A percentile compares a stretch with the other conserved stretches of the same genome.
Evolutionary conservation across 768 basidiomycete species (phyloP).

Genomic region (Leccinum arenicola): DNA sequence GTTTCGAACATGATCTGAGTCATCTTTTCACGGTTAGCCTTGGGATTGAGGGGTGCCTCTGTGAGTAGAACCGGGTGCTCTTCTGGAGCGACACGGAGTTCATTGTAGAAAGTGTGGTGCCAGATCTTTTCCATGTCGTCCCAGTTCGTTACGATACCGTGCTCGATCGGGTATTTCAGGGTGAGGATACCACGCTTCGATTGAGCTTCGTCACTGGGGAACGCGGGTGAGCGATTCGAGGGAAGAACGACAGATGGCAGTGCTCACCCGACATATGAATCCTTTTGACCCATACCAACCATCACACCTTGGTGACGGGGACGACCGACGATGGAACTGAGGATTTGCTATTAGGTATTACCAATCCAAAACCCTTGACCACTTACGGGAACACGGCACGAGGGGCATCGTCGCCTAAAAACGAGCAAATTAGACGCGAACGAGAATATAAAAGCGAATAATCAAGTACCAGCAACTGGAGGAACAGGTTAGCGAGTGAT

Average conservation of each 20-base stretch:
- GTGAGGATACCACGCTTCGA: constrained; percentile 94
- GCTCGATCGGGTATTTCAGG: constrained; percentile 91
- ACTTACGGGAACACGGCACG: constrained; percentile 95
- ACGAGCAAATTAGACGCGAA: constrained; percentile 8
- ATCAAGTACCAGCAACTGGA: constrained; percentile 59
- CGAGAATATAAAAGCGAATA: neutral
- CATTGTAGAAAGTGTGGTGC: constrained; percentile 95
- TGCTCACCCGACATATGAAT: constrained; percentile 87
- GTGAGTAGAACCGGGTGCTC: constrained; percentile 73
- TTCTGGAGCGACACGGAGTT: constrained; percentile 74
- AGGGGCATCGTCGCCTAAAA: constrained; percentile 80
- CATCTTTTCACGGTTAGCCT: constrained; percentile 72
- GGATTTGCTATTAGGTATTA: constrained; percentile 12
- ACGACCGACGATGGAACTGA: constrained; percentile 88
- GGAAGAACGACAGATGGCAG: constrained; percentile 2
- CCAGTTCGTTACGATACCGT: constrained; percentile 97
- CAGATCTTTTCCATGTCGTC: constrained; percentile 99
- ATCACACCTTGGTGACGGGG: constrained; percentile 94
- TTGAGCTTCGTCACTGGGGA: constrained; percentile 78
- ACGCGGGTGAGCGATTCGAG: constrained; percentile 12
- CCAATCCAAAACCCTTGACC: constrained; percentile 5
- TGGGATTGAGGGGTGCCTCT: constrained; percentile 72
- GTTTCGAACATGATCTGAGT: constrained; percentile 82
- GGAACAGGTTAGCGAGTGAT: constrained; percentile 20
- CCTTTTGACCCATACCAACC: constrained; percentile 97